Conservation (phyloP, 306 rosid genomes). For the Cucumis cinereus region DNA sequence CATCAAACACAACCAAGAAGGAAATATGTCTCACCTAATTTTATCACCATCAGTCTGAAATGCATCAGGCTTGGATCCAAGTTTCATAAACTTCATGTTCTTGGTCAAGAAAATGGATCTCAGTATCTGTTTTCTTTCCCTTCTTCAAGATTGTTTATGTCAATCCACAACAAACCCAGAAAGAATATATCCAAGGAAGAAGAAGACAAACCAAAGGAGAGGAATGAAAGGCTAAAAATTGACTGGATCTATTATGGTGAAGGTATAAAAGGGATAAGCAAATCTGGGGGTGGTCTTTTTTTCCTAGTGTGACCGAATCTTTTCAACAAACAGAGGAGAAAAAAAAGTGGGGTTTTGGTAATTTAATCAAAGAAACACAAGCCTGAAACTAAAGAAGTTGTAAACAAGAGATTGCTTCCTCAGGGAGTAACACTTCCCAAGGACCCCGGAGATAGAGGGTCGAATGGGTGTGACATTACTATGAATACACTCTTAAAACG, state of each 20-base stretch:
- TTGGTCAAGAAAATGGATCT: conserved; percentile 4
- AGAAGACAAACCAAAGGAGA: not conserved
- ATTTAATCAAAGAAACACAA: not conserved
- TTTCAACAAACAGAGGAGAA: not conserved
- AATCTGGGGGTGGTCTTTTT: not conserved
- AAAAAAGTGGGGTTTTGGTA: not conserved
- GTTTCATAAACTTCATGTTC: conserved; percentile 15
- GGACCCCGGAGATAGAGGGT: conserved; percentile 32
- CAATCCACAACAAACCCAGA: not conserved
- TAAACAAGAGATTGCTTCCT: conserved; percentile 56
- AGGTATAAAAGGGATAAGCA: not conserved
- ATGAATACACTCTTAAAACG: conserved; percentile 26
- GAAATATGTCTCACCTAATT: conserved; percentile 9
- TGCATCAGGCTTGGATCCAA: conserved; percentile 17
- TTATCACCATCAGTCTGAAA: conserved; percentile 11
- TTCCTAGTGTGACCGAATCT: conserved; percentile 3
- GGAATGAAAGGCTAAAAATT: not conserved
- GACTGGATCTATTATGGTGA: not conserved
- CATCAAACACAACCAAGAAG: not conserved
- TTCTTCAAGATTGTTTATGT: not conserved
- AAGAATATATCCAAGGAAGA: not conserved
- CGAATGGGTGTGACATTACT: conserved; percentile 52
- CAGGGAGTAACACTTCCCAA: conserved; percentile 47
- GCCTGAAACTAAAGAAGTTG: conserved; percentile 26
- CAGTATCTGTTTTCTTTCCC: not conserved